Evolutionary conservation across 2,329 filamentous ascomycete species (phyloP).

Genomic region (Colletotrichum brevisporum): DNA sequence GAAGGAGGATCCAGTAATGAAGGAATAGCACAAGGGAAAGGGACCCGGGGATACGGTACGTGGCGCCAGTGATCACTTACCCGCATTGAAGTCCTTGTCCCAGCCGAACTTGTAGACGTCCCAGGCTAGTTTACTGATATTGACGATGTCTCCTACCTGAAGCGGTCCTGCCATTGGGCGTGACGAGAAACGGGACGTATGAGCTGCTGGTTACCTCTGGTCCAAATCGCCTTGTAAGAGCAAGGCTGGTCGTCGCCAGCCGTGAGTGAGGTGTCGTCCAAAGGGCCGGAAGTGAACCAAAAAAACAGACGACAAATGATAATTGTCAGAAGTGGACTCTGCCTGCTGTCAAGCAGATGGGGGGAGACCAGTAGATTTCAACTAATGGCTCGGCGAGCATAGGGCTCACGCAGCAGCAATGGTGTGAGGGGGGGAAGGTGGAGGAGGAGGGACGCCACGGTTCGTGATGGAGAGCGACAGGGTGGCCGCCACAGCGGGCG

Average conservation of each 20-base stretch:
- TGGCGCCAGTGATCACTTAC: conserved; percentile 44
- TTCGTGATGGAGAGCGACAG: conserved; percentile 19
- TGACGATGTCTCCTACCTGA: conserved; percentile 51
- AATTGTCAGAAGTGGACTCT: conserved; percentile 29
- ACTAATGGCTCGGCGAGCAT: conserved; percentile 21
- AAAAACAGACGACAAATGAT: conserved; percentile 23
- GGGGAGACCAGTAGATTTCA: conserved; percentile 25
- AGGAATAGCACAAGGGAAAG: no score
- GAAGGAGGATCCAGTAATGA: not conserved
- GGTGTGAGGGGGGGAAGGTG: not conserved
- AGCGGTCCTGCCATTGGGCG: conserved; percentile 39
- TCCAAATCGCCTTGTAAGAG: conserved; percentile 21
- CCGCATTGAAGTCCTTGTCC: conserved; percentile 51
- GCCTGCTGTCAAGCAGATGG: conserved; percentile 8
- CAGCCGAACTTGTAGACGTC: conserved; percentile 51
- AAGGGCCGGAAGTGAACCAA: conserved; percentile 3
- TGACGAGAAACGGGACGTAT: not conserved
- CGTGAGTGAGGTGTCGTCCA: conserved; percentile 4
- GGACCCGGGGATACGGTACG: not conserved
- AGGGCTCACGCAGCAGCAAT: conserved; percentile 11
- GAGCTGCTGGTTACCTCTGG: not conserved
- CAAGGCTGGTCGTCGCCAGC: conserved; percentile 12
- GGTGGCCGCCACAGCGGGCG: conserved; percentile 23
- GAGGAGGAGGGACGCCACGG: no score
- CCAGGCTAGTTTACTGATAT: conserved; percentile 50